Conservation (phyloP, 805 yeast genomes). For the Cyberlindnera mrakii region DNA sequence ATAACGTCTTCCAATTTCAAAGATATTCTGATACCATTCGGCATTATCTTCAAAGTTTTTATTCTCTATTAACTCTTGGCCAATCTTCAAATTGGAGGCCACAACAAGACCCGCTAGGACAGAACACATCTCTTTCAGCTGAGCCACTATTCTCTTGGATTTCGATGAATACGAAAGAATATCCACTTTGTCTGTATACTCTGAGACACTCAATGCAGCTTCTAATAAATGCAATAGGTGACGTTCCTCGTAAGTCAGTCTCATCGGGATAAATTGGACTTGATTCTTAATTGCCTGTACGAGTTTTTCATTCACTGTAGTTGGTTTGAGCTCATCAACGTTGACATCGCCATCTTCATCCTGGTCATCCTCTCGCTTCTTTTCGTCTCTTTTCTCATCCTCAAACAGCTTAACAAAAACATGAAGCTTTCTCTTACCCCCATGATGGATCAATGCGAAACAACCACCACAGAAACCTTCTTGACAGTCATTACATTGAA, state of each 20-base stretch:
- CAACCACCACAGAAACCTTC: constrained; percentile 69
- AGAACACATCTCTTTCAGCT: constrained; percentile 70
- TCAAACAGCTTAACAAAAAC: constrained; percentile 24
- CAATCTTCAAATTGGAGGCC: constrained; percentile 68
- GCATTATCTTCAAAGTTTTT: constrained; percentile 66
- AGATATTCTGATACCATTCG: constrained; percentile 63
- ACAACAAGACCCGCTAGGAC: constrained; percentile 74
- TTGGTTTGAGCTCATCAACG: background rate
- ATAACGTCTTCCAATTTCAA: constrained; percentile 76
- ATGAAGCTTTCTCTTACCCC: constrained; percentile 55
- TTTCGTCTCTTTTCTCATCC: constrained; percentile 14
- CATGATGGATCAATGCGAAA: constrained; percentile 59
- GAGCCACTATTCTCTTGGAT: constrained; percentile 64
- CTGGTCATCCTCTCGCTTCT: constrained; percentile 15
- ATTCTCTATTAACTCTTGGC: constrained; percentile 56
- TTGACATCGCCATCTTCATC: constrained; percentile 18
- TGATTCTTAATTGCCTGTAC: constrained; percentile 31
- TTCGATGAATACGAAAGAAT: constrained; percentile 61
- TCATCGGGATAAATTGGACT: constrained; percentile 57
- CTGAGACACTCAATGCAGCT: constrained; percentile 74
- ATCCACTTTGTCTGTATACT: constrained; percentile 76
- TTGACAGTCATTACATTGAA: constrained; percentile 55
- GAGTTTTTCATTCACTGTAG: constrained; percentile 5
- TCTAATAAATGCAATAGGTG: constrained; percentile 60
- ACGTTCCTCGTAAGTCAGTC: constrained; percentile 64